Conservation (phyloP, 2,329 filamentous ascomycete species). For the Cadophora sp. region DNA sequence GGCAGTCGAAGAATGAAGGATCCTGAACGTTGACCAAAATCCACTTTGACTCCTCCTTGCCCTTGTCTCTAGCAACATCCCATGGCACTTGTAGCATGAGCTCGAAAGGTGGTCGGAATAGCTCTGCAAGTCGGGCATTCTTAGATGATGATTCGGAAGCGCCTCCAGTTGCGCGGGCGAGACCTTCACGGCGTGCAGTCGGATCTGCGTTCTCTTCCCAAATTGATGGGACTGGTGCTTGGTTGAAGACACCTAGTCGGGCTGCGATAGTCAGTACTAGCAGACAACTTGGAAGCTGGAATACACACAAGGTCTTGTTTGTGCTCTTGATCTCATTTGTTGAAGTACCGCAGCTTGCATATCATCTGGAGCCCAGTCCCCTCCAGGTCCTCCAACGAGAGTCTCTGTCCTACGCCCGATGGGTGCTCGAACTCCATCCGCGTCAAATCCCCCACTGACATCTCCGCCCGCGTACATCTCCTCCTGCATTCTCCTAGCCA, state of each 20-base stretch:
- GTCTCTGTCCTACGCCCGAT: conserved; percentile 93
- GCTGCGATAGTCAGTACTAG: conserved; percentile 35
- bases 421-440: conserved; percentile 80
- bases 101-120: conserved; percentile 92
- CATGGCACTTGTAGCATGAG: conserved; percentile 82
- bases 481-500: conserved; percentile 90
- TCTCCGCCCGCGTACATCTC: conserved; percentile 76
- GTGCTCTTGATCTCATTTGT: conserved; percentile 46
- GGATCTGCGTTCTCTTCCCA: conserved; percentile 54
- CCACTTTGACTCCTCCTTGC: conserved; percentile 92
- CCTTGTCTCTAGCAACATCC: conserved; percentile 83
- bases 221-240: conserved; percentile 57
- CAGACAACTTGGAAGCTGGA: conserved; percentile 16
- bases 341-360: conserved; percentile 38
- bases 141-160: conserved; percentile 72
- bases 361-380: conserved; percentile 55
- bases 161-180: conserved; percentile 68
- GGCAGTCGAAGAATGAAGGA: conserved; percentile 90
- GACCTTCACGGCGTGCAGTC: conserved; percentile 55
- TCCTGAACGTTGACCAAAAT: conserved; percentile 96
- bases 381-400: conserved; percentile 75
- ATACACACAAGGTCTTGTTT: conserved; percentile 35
- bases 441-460: conserved; percentile 50
- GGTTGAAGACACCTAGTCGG: conserved; percentile 73
- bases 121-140: conserved; percentile 81